Percentiles rank a stretch among this genome's conserved stretches.
Evolutionary conservation across 345 rosid species (phyloP).

Genomic region (Camelina laxa): DNA sequence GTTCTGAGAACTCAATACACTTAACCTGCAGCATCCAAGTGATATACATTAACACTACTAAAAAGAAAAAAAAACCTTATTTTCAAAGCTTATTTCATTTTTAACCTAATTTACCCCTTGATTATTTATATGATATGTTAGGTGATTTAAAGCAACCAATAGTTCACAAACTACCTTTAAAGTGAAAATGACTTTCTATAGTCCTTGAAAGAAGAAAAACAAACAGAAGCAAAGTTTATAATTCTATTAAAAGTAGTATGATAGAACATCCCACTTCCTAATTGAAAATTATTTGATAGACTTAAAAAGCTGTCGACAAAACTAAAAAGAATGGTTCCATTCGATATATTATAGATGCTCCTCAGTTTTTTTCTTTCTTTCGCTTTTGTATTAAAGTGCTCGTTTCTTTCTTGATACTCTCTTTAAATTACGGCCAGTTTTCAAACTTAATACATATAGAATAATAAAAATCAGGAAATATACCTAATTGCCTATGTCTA

Average conservation of each 20-base stretch:
- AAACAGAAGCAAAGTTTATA: constrained; percentile 7
- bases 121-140: not conserved
- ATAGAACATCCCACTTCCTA: constrained; percentile 18
- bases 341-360: constrained; percentile 31
- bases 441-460: not conserved
- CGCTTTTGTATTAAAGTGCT: constrained; percentile 14
- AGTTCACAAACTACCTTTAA: constrained; percentile 13
- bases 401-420: constrained; percentile 2
- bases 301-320: constrained; percentile 38
- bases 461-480: not conserved
- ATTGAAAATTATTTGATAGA: constrained; percentile 17
- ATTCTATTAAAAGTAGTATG: constrained; percentile 28
- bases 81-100: not conserved
- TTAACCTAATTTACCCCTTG: not conserved
- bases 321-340: constrained; percentile 34
- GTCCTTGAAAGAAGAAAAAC: constrained; percentile 17
- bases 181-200: constrained; percentile 28
- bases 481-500: not conserved
- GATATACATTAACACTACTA: not conserved
- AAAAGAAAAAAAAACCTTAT: too few species aligned
- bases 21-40: constrained; percentile 31
- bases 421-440: not conserved
- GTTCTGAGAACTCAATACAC: not conserved
- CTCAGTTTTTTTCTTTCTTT: constrained; percentile 7
- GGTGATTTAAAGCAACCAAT: constrained; percentile 18